Conservation (phyloP, 495 filamentous ascomycete genomes). For the Trypethelium eluteriae region DNA sequence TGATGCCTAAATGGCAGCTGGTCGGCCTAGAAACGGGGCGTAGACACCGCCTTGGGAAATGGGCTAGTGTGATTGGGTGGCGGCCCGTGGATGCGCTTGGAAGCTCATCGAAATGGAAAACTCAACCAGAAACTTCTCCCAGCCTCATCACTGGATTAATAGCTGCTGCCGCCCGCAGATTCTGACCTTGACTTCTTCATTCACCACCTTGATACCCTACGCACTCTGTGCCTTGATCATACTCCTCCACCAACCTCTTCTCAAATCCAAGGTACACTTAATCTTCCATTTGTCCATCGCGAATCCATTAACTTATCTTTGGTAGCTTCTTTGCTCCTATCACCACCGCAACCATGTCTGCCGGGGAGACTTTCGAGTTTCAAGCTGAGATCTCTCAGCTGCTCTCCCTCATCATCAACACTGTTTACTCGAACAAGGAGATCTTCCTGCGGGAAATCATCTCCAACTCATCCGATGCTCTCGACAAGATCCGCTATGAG, state of each 20-base stretch:
- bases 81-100: slow-evolving; percentile 5
- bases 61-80: background rate
- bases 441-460: slow-evolving; percentile 98
- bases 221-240: background rate
- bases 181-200: background rate
- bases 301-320: background rate
- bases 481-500: slow-evolving; percentile 99
- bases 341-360: slow-evolving; percentile 58
- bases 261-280: background rate
- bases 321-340: background rate
- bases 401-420: slow-evolving; percentile 98
- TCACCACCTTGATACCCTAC: slow-evolving; percentile 3
- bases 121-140: slow-evolving; percentile 3
- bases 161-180: slow-evolving; percentile 5
- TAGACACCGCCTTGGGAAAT: background rate
- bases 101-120: slow-evolving; percentile 7
- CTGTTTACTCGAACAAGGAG: slow-evolving; percentile 99
- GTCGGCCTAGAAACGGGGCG: slow-evolving; percentile 8
- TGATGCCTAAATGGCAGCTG: background rate
- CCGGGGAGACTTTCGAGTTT: slow-evolving; percentile 89
- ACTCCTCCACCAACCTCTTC: background rate
- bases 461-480: slow-evolving; percentile 95
- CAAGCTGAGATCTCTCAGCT: slow-evolving; percentile 99
- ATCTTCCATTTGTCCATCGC: background rate
- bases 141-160: slow-evolving; percentile 11